Conservation (phyloP, 75 land plant species). For the Picea sitchensis region DNA sequence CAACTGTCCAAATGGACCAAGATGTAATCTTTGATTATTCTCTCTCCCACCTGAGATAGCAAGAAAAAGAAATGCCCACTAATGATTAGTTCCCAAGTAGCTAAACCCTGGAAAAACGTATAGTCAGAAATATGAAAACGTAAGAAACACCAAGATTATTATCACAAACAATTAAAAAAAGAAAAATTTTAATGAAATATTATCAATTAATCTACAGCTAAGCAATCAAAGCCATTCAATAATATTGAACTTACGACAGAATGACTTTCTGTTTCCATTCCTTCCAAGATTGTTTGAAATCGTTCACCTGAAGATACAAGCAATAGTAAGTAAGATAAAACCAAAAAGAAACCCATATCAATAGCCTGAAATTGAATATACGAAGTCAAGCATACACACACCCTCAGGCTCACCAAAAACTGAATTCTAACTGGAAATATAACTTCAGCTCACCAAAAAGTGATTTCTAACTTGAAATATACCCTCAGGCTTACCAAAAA, state of each 20-base stretch:
- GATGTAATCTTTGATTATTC: conserved; percentile 64
- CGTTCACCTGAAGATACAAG: conserved; percentile 42
- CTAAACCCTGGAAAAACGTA: no score
- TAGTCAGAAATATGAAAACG: no score
- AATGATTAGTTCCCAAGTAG: no score
- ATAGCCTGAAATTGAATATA: background rate
- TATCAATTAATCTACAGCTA: no score
- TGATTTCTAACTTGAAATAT: background rate
- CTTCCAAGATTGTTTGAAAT: conserved; percentile 59
- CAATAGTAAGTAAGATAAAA: background rate
- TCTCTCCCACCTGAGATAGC: conserved; percentile 66
- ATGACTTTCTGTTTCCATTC: conserved; percentile 44
- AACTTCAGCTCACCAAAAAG: background rate
- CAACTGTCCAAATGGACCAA: conserved; percentile 75
- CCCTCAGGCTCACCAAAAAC: background rate
- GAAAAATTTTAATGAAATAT: no score
- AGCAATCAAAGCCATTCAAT: no score
- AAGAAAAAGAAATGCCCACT: background rate
- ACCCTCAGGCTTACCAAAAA: background rate
- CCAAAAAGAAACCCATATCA: background rate
- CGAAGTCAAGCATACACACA: background rate
- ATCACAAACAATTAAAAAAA: no score
- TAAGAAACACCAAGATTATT: no score
- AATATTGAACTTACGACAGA: conserved; percentile 37
- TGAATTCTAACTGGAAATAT: background rate